Evolutionary conservation across 495 filamentous ascomycete genomes (phyloP).

Genomic region (Penicillium steckii): DNA sequence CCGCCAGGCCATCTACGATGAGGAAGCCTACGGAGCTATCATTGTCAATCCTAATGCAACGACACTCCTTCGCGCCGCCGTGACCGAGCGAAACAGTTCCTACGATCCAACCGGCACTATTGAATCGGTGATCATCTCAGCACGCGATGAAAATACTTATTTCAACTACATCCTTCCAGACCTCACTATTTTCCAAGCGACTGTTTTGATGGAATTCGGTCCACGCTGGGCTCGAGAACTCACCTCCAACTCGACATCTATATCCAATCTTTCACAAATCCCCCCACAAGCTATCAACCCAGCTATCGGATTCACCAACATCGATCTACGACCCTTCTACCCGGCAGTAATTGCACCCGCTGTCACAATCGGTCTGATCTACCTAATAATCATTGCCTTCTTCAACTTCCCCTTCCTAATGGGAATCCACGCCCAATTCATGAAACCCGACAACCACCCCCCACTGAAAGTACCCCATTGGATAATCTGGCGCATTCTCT

Average conservation of each 20-base stretch:
- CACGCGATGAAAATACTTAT: slow-evolving; percentile 57
- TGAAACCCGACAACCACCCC: slow-evolving; percentile 51
- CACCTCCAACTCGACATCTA: slow-evolving; percentile 29
- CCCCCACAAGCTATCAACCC: slow-evolving; percentile 61
- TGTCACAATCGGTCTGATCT: slow-evolving; percentile 66
- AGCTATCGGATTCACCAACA: slow-evolving; percentile 57
- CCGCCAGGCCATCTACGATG: slow-evolving; percentile 60
- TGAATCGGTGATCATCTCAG: slow-evolving; percentile 58
- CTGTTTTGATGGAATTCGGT: slow-evolving; percentile 51
- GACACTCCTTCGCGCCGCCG: slow-evolving; percentile 53
- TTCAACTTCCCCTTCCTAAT: slow-evolving; percentile 72
- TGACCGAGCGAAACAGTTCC: slow-evolving; percentile 54
- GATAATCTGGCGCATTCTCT: slow-evolving; percentile 58
- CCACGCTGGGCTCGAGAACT: slow-evolving; percentile 45
- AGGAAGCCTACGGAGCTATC: slow-evolving; percentile 62
- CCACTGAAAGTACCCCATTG: slow-evolving; percentile 61
- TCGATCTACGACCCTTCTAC: slow-evolving; percentile 63
- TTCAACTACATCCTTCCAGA: slow-evolving; percentile 54
- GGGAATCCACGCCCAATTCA: slow-evolving; percentile 61
- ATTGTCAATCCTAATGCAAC: slow-evolving; percentile 68
- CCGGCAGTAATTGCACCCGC: slow-evolving; percentile 57
- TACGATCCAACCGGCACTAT: slow-evolving; percentile 64
- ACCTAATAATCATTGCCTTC: slow-evolving; percentile 72
- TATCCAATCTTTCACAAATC: slow-evolving; percentile 31
- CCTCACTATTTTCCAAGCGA: slow-evolving; percentile 41